Evolutionary conservation across 805 yeast genomes (phyloP), one percentile per base, ranked within the genome.

Genomic region (Scheffersomyces spartinae): DNA sequence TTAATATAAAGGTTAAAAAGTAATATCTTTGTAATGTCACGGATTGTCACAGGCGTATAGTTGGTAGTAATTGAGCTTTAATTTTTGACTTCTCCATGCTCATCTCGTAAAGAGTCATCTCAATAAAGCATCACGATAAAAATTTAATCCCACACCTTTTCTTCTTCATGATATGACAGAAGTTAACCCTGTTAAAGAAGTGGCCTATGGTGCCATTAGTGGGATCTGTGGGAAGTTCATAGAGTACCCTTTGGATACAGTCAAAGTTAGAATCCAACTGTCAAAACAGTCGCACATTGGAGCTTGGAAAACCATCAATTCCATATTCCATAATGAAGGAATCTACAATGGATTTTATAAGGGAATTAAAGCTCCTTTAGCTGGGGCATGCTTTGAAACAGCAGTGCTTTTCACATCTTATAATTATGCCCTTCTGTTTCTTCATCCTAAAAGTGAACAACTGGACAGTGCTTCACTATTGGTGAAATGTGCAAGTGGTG

Each of bases 161-260:
- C n/a, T n/a, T n/a, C n/a, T n/a, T n/a, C n/a, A n/a, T n/a, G n/a
- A n/a, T n/a, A n/a, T n/a, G n/a, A n/a, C n/a, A n/a, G n/a, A n/a
- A n/a, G n/a, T n/a, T n/a, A n/a, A n/a, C n/a, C n/a, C n/a, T n/a
- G n/a, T n/a, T n/a, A n/a, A n/a, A n/a, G n/a, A n/a, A n/a, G n/a
- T n/a, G n/a, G n/a, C n/a, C n/a, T n/a, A n/a, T n/a, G 75, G 75
- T 8, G 71, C 74, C 3, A 38, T 68, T 1, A 70, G 95, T 1
- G 97, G 97, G 9, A 77, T 83, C 28, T 49, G 73, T 4, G 95
- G 94, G 2, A 88, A 86, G 46, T 39, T 79, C 16, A 68, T 86
- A 9, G 97, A 86, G 49, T 86, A 75, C 41, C 97, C 97, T 0
- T 84, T 86, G 38, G 97, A 86, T 42, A 88, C 96, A 0, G 67